Evolutionary conservation across 352 stramenopile species (phyloP).

Genomic region (Phytophthora capsici): DNA sequence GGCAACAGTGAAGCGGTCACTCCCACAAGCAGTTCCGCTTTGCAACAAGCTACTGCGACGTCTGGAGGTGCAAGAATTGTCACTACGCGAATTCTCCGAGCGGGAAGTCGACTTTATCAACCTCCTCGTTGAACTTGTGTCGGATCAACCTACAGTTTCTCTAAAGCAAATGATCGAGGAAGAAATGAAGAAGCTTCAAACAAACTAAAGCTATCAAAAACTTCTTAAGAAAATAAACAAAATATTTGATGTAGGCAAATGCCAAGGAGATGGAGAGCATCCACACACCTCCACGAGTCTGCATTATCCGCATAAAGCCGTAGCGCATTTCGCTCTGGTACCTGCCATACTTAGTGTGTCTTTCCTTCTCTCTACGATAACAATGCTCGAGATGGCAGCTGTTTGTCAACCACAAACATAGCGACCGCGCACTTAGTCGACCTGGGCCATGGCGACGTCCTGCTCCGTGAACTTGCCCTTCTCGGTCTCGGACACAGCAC

Average conservation of each 20-base stretch:
- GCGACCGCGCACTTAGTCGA: conserved; percentile 75
- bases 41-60: conserved; percentile 75
- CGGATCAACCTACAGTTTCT: conserved; percentile 64
- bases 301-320: conserved; percentile 25
- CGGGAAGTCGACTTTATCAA: conserved; percentile 86
- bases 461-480: conserved; percentile 93
- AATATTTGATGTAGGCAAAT: conserved; percentile 26
- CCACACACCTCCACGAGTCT: conserved; percentile 19
- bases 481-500: conserved; percentile 71
- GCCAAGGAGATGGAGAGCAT: conserved; percentile 19
- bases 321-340: conserved; percentile 8
- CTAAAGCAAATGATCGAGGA: conserved; percentile 77
- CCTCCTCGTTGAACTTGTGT: conserved; percentile 77
- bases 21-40: conserved; percentile 71
- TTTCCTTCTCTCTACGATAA: conserved; percentile 57
- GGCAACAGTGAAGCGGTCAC: conserved; percentile 57
- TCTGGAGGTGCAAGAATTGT: conserved; percentile 77
- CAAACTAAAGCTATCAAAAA: conserved; percentile 6
- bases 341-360: conserved; percentile 33
- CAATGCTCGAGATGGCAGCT: conserved; percentile 36
- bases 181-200: conserved; percentile 66
- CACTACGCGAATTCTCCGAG: conserved; percentile 73
- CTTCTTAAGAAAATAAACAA: not conserved
- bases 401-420: conserved; percentile 8
- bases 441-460: conserved; percentile 87